Conservation (phyloP, 2,329 filamentous ascomycete species). For the Triangularia setosa region DNA sequence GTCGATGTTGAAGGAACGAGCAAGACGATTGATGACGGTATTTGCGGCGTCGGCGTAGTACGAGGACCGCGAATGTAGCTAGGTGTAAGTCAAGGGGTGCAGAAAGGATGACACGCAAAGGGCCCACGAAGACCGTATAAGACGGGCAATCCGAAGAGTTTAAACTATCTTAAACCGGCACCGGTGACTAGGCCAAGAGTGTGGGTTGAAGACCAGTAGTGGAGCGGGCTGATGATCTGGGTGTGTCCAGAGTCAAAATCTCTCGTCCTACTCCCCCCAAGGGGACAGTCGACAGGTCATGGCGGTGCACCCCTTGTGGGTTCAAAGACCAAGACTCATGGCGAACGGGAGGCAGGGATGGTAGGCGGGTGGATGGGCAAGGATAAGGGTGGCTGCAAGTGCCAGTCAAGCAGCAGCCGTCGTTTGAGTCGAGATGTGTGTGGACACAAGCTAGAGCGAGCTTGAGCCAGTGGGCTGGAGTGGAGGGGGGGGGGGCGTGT, state of each 20-base stretch:
- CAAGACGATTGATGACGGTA: constrained; percentile 7
- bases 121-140: constrained; percentile 23
- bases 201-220: constrained; percentile 7
- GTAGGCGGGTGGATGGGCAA: background rate
- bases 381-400: background rate
- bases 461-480: constrained; percentile 13
- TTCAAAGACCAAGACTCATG: constrained; percentile 12
- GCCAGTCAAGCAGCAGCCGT: background rate
- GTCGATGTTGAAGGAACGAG: constrained; percentile 13
- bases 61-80: constrained; percentile 6
- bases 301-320: constrained; percentile 18
- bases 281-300: constrained; percentile 14
- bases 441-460: constrained; percentile 5
- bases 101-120: constrained; percentile 19
- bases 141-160: constrained; percentile 25
- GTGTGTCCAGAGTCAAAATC: constrained; percentile 8
- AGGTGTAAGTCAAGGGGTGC: constrained; percentile 14
- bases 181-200: constrained; percentile 13
- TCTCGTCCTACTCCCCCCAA: constrained; percentile 13
- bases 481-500: constrained; percentile 8
- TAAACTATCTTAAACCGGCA: constrained; percentile 12
- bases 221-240: constrained; percentile 16
- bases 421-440: background rate
- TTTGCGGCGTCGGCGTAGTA: constrained; percentile 20
- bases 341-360: constrained; percentile 16